Percentiles rank a stretch among this genome's conserved stretches.
Conservation (phyloP, 768 basidiomycete species). For the Rhodosporidiobolus odoratus region DNA sequence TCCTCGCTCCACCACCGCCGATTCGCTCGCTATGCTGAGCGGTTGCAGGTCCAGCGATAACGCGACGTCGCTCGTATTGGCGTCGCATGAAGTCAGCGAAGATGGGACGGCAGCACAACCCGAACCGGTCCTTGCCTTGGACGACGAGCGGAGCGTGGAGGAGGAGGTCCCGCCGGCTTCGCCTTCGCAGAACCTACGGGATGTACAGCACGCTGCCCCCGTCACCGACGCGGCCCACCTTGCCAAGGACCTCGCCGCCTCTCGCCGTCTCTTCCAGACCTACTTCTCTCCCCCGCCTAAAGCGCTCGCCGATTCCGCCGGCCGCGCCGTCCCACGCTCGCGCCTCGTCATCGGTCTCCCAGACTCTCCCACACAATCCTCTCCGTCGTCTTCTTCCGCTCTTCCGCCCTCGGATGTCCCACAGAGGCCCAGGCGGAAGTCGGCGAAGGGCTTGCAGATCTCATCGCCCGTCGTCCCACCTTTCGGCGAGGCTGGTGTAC, state of each 20-base stretch:
- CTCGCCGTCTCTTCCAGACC: conserved; percentile 10
- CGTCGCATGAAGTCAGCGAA: too few species aligned
- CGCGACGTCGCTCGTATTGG: not conserved
- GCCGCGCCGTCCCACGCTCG: not conserved
- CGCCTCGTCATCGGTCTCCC: not conserved
- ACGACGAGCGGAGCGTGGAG: too few species aligned
- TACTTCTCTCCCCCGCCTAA: not conserved
- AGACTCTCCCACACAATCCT: not conserved
- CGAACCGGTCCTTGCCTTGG: too few species aligned
- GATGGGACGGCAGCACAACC: too few species aligned
- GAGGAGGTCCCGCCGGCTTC: not conserved
- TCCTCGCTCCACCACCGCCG: conserved; percentile 11
- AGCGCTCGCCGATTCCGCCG: conserved; percentile 1
- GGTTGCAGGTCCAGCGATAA: not conserved
- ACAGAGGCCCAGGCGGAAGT: not conserved
- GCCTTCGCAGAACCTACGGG: not conserved
- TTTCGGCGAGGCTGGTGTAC: not conserved
- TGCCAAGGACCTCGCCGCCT: not conserved
- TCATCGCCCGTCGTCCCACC: not conserved
- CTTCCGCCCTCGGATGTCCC: too few species aligned
- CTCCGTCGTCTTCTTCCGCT: too few species aligned
- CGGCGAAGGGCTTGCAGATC: conserved; percentile 13
- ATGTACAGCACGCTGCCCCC: not conserved
- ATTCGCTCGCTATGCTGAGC: conserved; percentile 11
- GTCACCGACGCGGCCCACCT: not conserved